Base-by-base conservation (phyloP, 164 flowering plant species). In the Magnolia changhungtana region DNA sequence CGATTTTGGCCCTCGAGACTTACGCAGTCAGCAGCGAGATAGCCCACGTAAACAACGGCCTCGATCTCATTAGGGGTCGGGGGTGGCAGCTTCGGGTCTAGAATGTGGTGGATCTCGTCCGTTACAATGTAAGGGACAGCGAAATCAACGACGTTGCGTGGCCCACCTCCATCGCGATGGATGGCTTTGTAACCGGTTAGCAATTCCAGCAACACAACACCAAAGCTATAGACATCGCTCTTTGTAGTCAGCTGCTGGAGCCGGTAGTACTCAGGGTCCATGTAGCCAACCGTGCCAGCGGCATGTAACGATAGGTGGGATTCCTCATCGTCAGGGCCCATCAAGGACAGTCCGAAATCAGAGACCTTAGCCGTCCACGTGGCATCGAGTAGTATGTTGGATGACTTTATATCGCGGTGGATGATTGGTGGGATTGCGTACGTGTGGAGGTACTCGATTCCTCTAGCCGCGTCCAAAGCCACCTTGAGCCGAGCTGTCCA, bases 191-290 rank as follows among this genome's bases (percentile, higher is more conserved):
- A 52, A 13, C 98, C 98, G 0, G 95, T 84, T 21, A 95, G n/a
- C 11, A 95, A 5, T 67, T 95, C 98, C 0, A 95, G 82, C 75
- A 95, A 59, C 8, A 95, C 85, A 0, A 95, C 89, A 0, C 98
- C 98, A 58, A 90, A 93, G 75, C 98, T 91, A 63, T 95, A 95
- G 14, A 95, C 95, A 63, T 95, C 98, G 63, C 94, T 91, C 84
- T 90, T 92, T 0, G 84, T 80, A 0, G 91, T 90, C 69, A 95
- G 67, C 19, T 83, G 83, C 66, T 90, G 92, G 1, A 87, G 85
- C 75, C 93, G 81, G 81, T 88, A 92, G 85, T 95, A 95, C 82
- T 89, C 95, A 0, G 98, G 98, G 68, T 92, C 98, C 83, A 95
- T 85, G 81, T 95, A 95, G 0, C 98, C 98, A 1, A 91, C 83